phyloP scores from a whole-genome alignment of 2,329 filamentous ascomycete species.

The Fusarium verticillioides region DNA sequence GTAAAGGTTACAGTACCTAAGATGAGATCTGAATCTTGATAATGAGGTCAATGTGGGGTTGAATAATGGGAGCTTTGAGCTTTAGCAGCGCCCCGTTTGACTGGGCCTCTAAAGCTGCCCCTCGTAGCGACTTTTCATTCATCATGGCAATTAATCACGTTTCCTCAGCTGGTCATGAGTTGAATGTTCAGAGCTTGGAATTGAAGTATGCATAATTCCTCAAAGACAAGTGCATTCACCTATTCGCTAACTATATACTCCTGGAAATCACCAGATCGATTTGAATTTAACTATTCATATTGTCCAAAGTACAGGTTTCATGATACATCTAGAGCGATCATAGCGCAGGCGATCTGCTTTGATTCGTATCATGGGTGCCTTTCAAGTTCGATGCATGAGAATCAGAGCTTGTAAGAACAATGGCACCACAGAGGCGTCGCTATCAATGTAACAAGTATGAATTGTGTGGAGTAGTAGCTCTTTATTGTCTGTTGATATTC shows the following conservation, averaged over 20 bases:
- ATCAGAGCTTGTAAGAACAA: neutral
- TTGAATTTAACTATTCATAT: neutral
- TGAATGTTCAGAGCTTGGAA: no score
- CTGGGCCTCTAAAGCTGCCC: conserved; percentile 23
- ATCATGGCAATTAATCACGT: conserved; percentile 15
- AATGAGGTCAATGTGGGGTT: conserved; percentile 45
- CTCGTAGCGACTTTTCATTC: conserved; percentile 23
- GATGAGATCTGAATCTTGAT: conserved; percentile 21
- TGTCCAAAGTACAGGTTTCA: conserved; percentile 20
- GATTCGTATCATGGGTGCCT: conserved; percentile 3
- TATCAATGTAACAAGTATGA: no score
- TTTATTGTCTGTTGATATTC: neutral
- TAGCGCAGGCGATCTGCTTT: conserved; percentile 15
- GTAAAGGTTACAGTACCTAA: neutral
- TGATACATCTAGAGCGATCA: conserved; percentile 18
- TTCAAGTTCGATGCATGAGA: neutral
- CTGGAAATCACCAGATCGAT: neutral
- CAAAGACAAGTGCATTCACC: rapidly evolving
- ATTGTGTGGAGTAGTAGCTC: neutral
- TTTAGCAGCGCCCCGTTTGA: conserved; percentile 38
- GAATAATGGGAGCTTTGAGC: conserved; percentile 33
- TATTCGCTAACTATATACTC: neutral
- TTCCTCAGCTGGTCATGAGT: neutral
- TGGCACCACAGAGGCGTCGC: neutral
- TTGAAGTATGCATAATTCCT: rapidly evolving